These are phyloP conservation scores for Globisporangium echinulatum DNA, from an alignment of 352 stramenopile genomes.

Conservation along the genomic window DNA sequence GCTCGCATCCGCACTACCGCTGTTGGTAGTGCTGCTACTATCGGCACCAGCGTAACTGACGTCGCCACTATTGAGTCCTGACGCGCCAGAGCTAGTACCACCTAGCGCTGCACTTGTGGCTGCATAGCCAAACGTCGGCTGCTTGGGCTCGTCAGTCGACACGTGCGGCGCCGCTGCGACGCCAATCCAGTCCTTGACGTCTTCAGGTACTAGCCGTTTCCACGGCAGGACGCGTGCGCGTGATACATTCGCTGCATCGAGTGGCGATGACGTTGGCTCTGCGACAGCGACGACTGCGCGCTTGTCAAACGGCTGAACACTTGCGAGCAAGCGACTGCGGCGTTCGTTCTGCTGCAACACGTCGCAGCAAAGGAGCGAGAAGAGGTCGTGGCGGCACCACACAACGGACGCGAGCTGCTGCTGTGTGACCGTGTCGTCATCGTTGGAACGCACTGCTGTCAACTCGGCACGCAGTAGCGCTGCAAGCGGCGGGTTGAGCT, in stretches of 20 bases:
- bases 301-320: slow-evolving; percentile 37
- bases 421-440: not conserved
- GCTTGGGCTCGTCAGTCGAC: slow-evolving; percentile 45
- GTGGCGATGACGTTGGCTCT: not conserved
- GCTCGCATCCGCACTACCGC: not conserved
- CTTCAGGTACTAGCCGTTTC: slow-evolving; percentile 62
- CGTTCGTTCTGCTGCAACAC: slow-evolving; percentile 46
- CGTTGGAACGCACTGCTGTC: not conserved
- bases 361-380: slow-evolving; percentile 64
- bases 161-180: slow-evolving; percentile 34
- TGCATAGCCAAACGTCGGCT: slow-evolving; percentile 45
- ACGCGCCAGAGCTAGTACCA: slow-evolving; percentile 5
- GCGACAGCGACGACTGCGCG: slow-evolving; percentile 14
- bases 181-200: slow-evolving; percentile 60
- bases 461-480: slow-evolving; percentile 26
- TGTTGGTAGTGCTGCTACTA: not conserved
- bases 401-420: slow-evolving; percentile 12
- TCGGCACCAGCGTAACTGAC: not conserved
- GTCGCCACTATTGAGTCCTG: slow-evolving; percentile 2
- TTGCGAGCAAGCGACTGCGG: slow-evolving; percentile 55
- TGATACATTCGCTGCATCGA: not conserved
- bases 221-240: slow-evolving; percentile 45
- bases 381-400: slow-evolving; percentile 38
- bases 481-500: slow-evolving; percentile 47
- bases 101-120: not conserved